A percentile compares a stretch with the other conserved stretches of the same genome.
Evolutionary conservation across 2,329 filamentous ascomycete genomes (phyloP).

Genomic region (Botryotinia narcissicola): DNA sequence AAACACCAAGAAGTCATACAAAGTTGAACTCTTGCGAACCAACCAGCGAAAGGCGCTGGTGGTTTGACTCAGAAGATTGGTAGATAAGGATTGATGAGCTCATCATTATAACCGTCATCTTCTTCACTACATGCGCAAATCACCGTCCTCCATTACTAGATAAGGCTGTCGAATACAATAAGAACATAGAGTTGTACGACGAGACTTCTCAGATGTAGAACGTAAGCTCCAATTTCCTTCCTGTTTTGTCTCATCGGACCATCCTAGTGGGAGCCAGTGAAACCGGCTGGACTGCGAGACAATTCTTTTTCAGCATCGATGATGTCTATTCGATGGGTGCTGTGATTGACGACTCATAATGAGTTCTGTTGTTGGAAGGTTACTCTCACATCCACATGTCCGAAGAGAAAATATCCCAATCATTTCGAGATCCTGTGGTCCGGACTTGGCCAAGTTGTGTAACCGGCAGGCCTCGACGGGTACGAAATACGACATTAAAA

Average conservation of each 20-base stretch:
- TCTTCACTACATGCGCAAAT: background rate
- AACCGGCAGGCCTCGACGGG: background rate
- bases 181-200: background rate
- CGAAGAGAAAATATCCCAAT: background rate
- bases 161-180: background rate
- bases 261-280: background rate
- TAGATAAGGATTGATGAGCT: background rate
- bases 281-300: background rate
- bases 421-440: background rate
- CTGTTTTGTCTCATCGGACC: too few relatives aligned
- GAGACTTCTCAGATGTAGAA: background rate
- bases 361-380: background rate
- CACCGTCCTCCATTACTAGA: background rate
- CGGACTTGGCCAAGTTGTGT: background rate
- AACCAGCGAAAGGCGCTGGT: background rate
- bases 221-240: background rate
- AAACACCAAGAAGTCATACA: background rate
- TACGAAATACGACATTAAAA: background rate
- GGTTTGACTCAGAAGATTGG: background rate
- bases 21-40: background rate
- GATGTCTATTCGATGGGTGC: background rate
- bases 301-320: background rate
- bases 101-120: background rate
- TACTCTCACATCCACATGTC: conserved; percentile 4
- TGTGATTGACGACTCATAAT: background rate